Evolutionary conservation across 2,329 filamentous ascomycete genomes (phyloP).

Genomic region (Colletotrichum agaves): DNA sequence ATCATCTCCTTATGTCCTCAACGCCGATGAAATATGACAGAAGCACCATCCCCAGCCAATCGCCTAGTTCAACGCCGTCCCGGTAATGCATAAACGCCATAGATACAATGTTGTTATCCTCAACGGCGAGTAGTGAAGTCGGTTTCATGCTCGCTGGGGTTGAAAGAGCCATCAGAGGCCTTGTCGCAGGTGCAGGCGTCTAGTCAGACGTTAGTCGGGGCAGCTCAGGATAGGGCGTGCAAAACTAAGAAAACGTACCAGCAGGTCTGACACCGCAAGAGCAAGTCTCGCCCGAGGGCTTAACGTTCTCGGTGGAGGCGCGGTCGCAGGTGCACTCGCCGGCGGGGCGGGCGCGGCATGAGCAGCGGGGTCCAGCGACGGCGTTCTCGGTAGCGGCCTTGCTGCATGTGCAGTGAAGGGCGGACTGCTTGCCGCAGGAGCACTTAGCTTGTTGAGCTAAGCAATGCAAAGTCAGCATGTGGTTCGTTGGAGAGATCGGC

Average conservation of each 20-base stretch:
- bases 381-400: conserved; percentile 82
- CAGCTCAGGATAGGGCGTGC: background rate
- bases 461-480: conserved; percentile 3
- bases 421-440: conserved; percentile 90
- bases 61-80: conserved; percentile 1
- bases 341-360: conserved; percentile 82
- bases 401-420: conserved; percentile 86
- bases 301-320: conserved; percentile 75
- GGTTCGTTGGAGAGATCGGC: background rate
- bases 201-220: conserved; percentile 43
- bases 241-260: conserved; percentile 59
- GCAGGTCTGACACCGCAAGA: conserved; percentile 80
- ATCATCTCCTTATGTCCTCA: background rate
- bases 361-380: conserved; percentile 78
- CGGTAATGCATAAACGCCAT: background rate
- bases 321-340: conserved; percentile 86
- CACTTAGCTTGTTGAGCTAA: conserved; percentile 75
- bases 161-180: conserved; percentile 68
- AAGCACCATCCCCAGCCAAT: background rate
- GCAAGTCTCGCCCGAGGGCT: conserved; percentile 70
- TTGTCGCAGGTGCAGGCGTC: conserved; percentile 87
- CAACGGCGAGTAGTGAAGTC: conserved; percentile 79
- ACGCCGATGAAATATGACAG: background rate
- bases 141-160: conserved; percentile 74
- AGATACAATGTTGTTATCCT: background rate